These are phyloP conservation scores for Clavariopsis aquatica DNA, from an alignment of 495 filamentous ascomycete genomes.

Conservation along the genomic window DNA sequence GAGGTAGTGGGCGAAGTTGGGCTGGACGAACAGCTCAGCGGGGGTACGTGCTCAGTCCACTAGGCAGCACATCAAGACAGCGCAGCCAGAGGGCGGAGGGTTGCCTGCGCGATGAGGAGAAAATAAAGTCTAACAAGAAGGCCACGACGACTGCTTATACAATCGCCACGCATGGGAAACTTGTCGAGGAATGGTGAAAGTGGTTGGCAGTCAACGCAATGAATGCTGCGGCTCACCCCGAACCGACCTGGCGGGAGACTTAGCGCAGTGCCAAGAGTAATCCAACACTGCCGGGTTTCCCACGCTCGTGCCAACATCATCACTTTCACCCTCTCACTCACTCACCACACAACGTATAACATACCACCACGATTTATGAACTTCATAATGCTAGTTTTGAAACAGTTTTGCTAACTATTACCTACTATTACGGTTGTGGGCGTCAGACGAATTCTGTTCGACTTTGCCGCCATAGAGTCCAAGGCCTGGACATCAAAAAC, in stretches of 20 bases:
- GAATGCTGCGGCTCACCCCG: background rate
- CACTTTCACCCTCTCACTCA: background rate
- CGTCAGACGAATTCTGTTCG: background rate
- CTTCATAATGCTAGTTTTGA: no score
- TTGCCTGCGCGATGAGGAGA: background rate
- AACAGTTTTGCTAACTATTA: no score
- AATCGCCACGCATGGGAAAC: background rate
- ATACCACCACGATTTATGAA: no score
- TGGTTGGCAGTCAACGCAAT: background rate
- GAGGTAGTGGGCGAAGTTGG: background rate
- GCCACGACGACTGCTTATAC: background rate
- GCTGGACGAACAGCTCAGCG: conserved; percentile 28
- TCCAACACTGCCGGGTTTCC: background rate
- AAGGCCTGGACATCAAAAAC: background rate
- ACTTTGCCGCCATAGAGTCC: background rate
- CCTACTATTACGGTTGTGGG: no score
- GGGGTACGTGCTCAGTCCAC: background rate
- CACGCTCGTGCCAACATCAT: background rate
- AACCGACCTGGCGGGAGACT: conserved; percentile 2
- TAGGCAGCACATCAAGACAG: conserved; percentile 29
- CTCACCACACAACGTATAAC: no score
- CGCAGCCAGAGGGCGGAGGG: background rate
- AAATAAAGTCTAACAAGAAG: background rate
- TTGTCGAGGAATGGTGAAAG: background rate
- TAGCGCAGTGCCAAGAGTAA: background rate